A percentile compares a stretch with the other conserved stretches of the same genome.
Conservation (phyloP, 2,329 filamentous ascomycete genomes). For the Periconia sp. region DNA sequence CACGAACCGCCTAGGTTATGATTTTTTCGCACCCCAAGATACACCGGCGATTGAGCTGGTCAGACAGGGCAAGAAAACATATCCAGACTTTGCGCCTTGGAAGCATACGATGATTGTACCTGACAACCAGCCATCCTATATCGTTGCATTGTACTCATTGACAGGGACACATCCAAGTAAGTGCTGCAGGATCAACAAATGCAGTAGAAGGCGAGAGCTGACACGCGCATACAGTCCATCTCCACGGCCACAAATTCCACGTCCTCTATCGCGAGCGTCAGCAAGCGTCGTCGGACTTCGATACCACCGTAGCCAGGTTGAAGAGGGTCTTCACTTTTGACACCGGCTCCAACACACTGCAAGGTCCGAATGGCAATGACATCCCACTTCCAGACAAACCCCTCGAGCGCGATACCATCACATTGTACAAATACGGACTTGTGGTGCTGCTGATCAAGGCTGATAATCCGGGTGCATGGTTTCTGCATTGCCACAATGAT, state of each 20-base stretch:
- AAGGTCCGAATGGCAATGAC: too few relatives aligned
- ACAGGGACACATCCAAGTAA: not conserved
- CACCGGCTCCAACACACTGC: not conserved
- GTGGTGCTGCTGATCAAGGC: conserved; percentile 43
- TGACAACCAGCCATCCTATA: not conserved
- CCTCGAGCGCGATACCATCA: conserved; percentile 25
- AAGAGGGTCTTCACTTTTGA: not conserved
- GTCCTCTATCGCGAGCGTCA: not conserved
- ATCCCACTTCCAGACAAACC: not conserved
- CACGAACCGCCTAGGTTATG: too few relatives aligned
- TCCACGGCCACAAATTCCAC: not conserved
- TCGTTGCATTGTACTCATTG: not conserved
- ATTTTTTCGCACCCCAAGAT: not conserved
- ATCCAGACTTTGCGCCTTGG: not conserved
- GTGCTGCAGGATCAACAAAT: not conserved
- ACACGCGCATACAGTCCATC: too few relatives aligned
- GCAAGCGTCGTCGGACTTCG: not conserved
- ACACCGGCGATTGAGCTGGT: not conserved
- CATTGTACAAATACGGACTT: conserved; percentile 45
- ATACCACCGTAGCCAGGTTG: not conserved
- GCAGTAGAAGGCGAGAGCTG: too few relatives aligned
- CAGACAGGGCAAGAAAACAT: not conserved
- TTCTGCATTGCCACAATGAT: conserved; percentile 38
- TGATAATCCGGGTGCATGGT: conserved; percentile 43
- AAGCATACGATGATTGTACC: conserved; percentile 1